Percentiles rank a stretch among this genome's conserved stretches.
Conservation (phyloP, 306 rosid genomes). For the Rosa chinensis region DNA sequence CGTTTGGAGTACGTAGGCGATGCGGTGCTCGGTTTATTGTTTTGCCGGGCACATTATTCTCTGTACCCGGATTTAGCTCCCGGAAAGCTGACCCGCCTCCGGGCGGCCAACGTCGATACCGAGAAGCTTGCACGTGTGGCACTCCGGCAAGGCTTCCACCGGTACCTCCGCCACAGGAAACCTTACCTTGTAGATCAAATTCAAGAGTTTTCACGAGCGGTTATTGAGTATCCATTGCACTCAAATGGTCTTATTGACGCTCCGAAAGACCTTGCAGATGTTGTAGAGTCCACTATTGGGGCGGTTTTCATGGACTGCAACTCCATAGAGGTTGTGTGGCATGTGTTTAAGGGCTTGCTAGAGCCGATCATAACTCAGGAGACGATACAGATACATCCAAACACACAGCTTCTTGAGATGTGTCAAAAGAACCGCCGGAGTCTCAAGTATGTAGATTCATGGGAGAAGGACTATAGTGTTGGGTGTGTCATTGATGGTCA, state of each 20-base stretch:
- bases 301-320: constrained; percentile 51
- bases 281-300: constrained; percentile 54
- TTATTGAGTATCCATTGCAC: constrained; percentile 43
- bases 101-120: constrained; percentile 51
- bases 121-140: constrained; percentile 71
- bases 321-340: constrained; percentile 50
- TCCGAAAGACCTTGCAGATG: constrained; percentile 51
- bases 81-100: constrained; percentile 51
- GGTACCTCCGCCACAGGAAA: constrained; percentile 50
- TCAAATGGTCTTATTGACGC: constrained; percentile 50
- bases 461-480: constrained; percentile 32
- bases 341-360: constrained; percentile 39
- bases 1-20: constrained; percentile 59
- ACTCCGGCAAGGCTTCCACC: constrained; percentile 44
- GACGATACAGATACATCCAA: constrained; percentile 41
- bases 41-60: constrained; percentile 42
- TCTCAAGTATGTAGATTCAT: constrained; percentile 34
- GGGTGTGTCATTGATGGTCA: constrained; percentile 30
- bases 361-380: constrained; percentile 44
- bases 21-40: constrained; percentile 41
- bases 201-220: constrained; percentile 24
- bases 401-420: constrained; percentile 36
- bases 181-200: constrained; percentile 39
- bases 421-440: constrained; percentile 50
- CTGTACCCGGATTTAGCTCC: constrained; percentile 33